A percentile compares a stretch with the other conserved stretches of the same genome.
These are phyloP conservation scores for Phytophthora hibernalis DNA, from an alignment of 352 stramenopile species.

Conservation along the genomic window DNA sequence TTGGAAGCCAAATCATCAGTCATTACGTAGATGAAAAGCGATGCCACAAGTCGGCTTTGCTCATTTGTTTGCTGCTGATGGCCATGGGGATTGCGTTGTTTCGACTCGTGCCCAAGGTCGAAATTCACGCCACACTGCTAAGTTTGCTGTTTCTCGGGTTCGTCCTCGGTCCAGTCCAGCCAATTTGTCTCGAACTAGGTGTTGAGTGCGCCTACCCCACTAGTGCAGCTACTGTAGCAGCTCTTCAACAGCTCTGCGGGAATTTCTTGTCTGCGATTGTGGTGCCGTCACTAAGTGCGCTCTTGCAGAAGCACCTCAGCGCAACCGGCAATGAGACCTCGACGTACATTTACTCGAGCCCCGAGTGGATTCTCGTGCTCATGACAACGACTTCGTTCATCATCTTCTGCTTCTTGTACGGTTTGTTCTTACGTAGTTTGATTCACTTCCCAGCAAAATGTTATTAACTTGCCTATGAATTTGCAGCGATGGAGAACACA, in stretches of 20 bases:
- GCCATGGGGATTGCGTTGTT: slow-evolving; percentile 44
- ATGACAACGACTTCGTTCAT: slow-evolving; percentile 49
- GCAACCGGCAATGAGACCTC: slow-evolving; percentile 15
- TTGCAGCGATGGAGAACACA: slow-evolving; percentile 60
- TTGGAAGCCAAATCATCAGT: slow-evolving; percentile 68
- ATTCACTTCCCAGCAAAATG: too few relatives aligned
- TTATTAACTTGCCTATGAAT: background rate
- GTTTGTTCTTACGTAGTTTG: background rate
- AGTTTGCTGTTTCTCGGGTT: slow-evolving; percentile 60
- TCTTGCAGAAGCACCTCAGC: slow-evolving; percentile 49
- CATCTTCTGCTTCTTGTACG: slow-evolving; percentile 66
- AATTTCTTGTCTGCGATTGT: slow-evolving; percentile 70
- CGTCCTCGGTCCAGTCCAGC: slow-evolving; percentile 67
- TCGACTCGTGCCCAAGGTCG: slow-evolving; percentile 46
- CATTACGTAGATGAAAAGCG: slow-evolving; percentile 60
- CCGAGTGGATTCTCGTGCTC: slow-evolving; percentile 62
- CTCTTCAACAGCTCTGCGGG: slow-evolving; percentile 72
- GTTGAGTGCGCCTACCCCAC: slow-evolving; percentile 76
- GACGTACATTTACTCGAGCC: slow-evolving; percentile 37
- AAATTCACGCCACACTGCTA: slow-evolving; percentile 31
- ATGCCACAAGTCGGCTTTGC: slow-evolving; percentile 59
- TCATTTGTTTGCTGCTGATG: slow-evolving; percentile 56
- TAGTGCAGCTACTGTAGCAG: slow-evolving; percentile 74
- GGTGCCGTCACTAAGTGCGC: slow-evolving; percentile 53
- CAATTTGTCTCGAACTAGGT: slow-evolving; percentile 64